Conservation (phyloP, 2,329 filamentous ascomycete genomes). For the Paraphoma chrysanthemicola region DNA sequence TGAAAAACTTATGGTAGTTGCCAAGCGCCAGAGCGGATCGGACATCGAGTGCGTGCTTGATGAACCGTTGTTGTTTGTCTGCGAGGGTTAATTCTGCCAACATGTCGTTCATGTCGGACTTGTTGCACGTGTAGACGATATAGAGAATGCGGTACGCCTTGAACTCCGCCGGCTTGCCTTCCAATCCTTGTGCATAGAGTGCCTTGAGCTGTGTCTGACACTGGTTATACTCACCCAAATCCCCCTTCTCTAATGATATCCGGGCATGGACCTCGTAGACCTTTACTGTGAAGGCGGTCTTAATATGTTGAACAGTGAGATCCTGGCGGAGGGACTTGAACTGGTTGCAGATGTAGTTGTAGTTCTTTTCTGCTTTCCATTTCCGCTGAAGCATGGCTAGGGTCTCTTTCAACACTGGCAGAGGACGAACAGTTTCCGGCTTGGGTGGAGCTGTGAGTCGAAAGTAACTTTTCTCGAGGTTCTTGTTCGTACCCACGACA, state of each 20-base stretch:
- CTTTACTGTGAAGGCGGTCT: constrained; percentile 92
- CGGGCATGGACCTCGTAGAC: constrained; percentile 98
- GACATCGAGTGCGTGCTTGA: constrained; percentile 86
- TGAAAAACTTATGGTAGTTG: constrained; percentile 98
- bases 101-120: constrained; percentile 96
- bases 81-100: constrained; percentile 97
- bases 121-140: constrained; percentile 98
- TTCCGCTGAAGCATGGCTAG: constrained; percentile 90
- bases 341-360: constrained; percentile 97
- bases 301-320: constrained; percentile 95
- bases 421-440: constrained; percentile 85
- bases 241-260: constrained; percentile 96
- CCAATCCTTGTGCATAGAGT: constrained; percentile 84
- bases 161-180: constrained; percentile 92
- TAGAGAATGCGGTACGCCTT: constrained; percentile 99
- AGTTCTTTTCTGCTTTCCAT: constrained; percentile 93
- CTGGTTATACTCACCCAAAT: constrained; percentile 99
- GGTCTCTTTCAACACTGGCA: constrained; percentile 79
- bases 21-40: constrained; percentile 90
- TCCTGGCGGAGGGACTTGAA: constrained; percentile 99
- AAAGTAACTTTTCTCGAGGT: constrained; percentile 91
- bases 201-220: constrained; percentile 97
- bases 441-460: constrained; percentile 91
- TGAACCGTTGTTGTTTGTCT: constrained; percentile 89
- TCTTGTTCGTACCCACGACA: constrained; percentile 83